These are phyloP conservation scores for Lolium multiflorum DNA, from an alignment of 176 grass and related monocot species.

Conservation along the genomic window DNA sequence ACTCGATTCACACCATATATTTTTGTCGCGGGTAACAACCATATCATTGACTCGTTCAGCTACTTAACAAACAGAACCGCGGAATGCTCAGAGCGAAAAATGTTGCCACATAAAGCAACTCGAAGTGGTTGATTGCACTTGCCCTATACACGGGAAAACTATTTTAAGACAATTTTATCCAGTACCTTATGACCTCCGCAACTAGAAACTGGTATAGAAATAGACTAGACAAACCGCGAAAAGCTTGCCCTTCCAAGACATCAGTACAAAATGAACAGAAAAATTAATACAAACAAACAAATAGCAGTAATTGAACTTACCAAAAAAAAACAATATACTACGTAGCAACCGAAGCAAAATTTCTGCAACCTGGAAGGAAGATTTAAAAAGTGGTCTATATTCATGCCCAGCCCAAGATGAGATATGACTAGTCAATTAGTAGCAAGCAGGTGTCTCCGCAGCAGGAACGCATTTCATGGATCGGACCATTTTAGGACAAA, in stretches of 20 bases:
- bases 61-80: background rate
- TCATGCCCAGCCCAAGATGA: background rate
- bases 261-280: background rate
- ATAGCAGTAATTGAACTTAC: too few relatives aligned
- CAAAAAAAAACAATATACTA: too few relatives aligned
- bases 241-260: slow-evolving; percentile 30
- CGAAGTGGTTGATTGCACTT: slow-evolving; percentile 22
- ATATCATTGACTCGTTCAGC: background rate
- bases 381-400: background rate
- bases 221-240: background rate
- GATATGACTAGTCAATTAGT: background rate
- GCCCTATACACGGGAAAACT: slow-evolving; percentile 21
- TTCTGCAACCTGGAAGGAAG: background rate
- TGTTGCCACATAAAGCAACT: slow-evolving; percentile 29
- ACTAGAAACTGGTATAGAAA: slow-evolving; percentile 1
- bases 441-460: background rate
- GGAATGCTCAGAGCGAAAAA: background rate
- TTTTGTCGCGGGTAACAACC: background rate
- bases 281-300: background rate
- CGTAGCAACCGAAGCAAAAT: too few relatives aligned
- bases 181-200: slow-evolving; percentile 10
- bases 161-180: slow-evolving; percentile 27
- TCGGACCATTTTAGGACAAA: background rate
- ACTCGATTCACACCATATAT: background rate
- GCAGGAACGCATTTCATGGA: slow-evolving; percentile 35